Base-by-base conservation (phyloP, 129 eudicot species). In the Cynara cardunculus region DNA sequence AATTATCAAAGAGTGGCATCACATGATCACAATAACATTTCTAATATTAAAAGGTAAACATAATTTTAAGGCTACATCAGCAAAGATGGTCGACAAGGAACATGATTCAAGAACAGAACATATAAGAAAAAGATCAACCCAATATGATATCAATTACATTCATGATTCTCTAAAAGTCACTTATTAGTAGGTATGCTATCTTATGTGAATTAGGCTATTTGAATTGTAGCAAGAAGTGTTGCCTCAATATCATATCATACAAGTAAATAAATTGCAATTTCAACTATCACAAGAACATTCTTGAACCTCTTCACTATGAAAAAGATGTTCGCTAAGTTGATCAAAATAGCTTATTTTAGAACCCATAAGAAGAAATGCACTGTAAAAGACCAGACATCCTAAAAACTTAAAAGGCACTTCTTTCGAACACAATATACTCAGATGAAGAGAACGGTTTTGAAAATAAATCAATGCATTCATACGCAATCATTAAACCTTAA, bases 1-100 rank as follows among this genome's bases (percentile, higher is more conserved):
- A 18, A 74, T 32, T 80, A 66, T 81, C 59, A 70, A n/a, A 35
- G 10, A 73, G n/a, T 74, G 69, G 22, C 77, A 72, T 67, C 34
- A 7, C 73, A 39, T 39, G 46, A 39, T 39, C 46, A 70, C 7
- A 24, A 22, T 39, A 61, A 11, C 65, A 25, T 25, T 62, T 61
- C 44, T 37, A 22, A 39, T 24, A 70, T 30, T 49, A 28, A 26
- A 73, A 26, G 31, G 74, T 27, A 62, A 72, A 27, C n/a, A 22
- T 39, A 11, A 22, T 1, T 18, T 46, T 78, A 69, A 18, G 30
- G 32, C 27, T 46, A 72, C 34, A 25, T 56, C 77, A 24, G 31
- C 5, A 34, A 26, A 46, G 34, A 73, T 49, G 26, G 34, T 19
- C 26, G 3, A 82, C 62, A 82, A 75, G 2, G 16, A 26, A 19